A percentile compares a stretch with the other conserved stretches of the same genome.
Conservation (phyloP, 345 rosid genomes). For the Clausena lansium region DNA sequence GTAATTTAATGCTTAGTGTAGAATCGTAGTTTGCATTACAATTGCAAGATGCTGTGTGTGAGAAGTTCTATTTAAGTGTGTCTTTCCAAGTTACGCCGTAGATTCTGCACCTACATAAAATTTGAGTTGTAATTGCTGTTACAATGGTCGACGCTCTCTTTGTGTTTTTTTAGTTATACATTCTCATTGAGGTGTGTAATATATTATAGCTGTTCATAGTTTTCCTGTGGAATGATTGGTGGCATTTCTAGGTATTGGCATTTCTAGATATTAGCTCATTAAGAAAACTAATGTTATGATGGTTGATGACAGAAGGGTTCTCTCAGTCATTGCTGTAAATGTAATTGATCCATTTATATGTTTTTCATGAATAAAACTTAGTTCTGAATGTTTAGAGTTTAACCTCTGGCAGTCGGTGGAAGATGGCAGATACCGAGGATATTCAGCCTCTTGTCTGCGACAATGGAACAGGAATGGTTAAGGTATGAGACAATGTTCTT, state of each 20-base stretch:
- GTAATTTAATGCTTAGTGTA: background rate
- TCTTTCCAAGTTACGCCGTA: background rate
- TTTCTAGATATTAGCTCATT: background rate
- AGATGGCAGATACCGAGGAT: conserved; percentile 37
- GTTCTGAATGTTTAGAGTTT: background rate
- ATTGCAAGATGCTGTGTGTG: background rate
- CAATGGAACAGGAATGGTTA: conserved; percentile 54
- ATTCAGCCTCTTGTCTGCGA: conserved; percentile 54
- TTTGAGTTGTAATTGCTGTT: background rate
- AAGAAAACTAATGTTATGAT: background rate
- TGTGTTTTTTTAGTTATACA: background rate
- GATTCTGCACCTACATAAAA: background rate
- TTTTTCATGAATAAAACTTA: background rate
- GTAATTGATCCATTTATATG: background rate
- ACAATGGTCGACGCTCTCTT: background rate
- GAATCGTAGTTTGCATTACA: background rate
- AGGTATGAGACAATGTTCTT: conserved; percentile 23
- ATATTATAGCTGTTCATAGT: background rate
- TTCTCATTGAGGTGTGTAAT: background rate
- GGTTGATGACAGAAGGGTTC: background rate
- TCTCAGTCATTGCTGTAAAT: background rate
- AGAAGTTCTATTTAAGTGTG: background rate
- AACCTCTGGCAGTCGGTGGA: conserved; percentile 7
- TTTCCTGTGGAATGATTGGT: background rate
- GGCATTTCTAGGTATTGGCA: background rate